These are phyloP conservation scores for Aspergillus udagawae DNA, from an alignment of 2,329 filamentous ascomycete genomes.

Conservation along the genomic window DNA sequence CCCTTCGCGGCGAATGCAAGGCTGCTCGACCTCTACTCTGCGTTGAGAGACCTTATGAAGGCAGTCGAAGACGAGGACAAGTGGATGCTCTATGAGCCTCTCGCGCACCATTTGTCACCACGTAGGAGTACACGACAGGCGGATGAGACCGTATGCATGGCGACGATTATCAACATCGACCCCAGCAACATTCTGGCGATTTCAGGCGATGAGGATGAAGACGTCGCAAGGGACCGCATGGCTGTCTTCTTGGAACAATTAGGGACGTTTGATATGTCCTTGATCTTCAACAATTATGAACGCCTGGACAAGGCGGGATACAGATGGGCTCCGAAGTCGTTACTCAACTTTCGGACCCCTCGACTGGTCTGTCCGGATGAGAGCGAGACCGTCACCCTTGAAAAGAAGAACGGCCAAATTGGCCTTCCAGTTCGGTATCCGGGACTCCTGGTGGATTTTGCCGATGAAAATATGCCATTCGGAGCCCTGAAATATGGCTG, in stretches of 20 bases:
- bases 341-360: slow-evolving; percentile 9
- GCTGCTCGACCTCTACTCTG: not conserved
- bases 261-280: not conserved
- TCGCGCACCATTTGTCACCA: slow-evolving; percentile 5
- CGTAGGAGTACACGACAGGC: slow-evolving; percentile 9
- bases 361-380: not conserved
- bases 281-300: slow-evolving; percentile 15
- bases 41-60: not conserved
- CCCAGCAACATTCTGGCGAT: not conserved
- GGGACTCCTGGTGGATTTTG: slow-evolving; percentile 1
- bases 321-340: slow-evolving; percentile 12
- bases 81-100: slow-evolving; percentile 6
- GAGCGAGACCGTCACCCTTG: not conserved
- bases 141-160: slow-evolving; percentile 11
- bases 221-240: slow-evolving; percentile 2
- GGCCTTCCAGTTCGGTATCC: slow-evolving; percentile 2
- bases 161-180: slow-evolving; percentile 8
- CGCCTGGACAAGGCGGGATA: slow-evolving; percentile 4
- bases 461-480: slow-evolving; percentile 1
- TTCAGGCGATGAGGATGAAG: not conserved
- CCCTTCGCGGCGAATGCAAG: not conserved
- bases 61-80: not conserved
- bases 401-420: not conserved
- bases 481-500: slow-evolving; percentile 2
- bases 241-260: slow-evolving; percentile 2